These are phyloP conservation scores for Arachis hypogaea DNA, from an alignment of 306 rosid genomes.

Conservation along the genomic window DNA sequence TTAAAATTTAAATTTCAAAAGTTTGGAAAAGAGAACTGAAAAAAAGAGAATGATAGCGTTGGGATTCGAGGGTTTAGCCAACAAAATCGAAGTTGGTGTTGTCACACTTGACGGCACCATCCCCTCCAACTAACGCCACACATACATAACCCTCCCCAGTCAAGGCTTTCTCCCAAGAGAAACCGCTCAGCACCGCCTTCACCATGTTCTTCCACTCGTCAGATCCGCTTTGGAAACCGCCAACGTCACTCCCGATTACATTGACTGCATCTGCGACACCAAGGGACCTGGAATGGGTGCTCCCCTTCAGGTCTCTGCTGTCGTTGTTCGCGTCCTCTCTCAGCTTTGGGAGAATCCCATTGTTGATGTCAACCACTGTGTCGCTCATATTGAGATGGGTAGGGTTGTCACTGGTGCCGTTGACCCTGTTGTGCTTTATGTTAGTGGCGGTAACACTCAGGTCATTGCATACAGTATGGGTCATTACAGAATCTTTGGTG, in stretches of 20 bases:
- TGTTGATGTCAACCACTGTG: conserved; percentile 88
- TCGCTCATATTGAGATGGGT: conserved; percentile 97
- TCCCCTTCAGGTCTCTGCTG: conserved; percentile 81
- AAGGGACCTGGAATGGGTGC: conserved; percentile 99
- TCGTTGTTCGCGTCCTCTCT: conserved; percentile 85
- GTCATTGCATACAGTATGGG: conserved; percentile 97
- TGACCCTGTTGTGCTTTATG: conserved; percentile 58
- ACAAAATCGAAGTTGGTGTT: conserved; percentile 72
- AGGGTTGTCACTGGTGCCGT: conserved; percentile 88
- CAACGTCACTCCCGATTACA: conserved; percentile 57
- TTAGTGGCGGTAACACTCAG: conserved; percentile 60
- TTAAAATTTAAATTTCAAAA: no score
- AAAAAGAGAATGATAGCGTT: conserved; percentile 81
- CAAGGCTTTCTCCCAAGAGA: conserved; percentile 95
- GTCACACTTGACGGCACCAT: conserved; percentile 81
- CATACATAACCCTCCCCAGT: conserved; percentile 91
- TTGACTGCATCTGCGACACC: conserved; percentile 89
- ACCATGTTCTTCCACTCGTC: conserved; percentile 71
- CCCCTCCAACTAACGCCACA: conserved; percentile 88
- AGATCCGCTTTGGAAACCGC: conserved; percentile 79
- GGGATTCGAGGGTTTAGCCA: conserved; percentile 94
- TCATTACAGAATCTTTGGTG: conserved; percentile 82
- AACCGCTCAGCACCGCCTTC: conserved; percentile 90
- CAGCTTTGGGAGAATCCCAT: conserved; percentile 90
- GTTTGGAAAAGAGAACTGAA: neutral